Evolutionary conservation across 176 grass and related monocot species (phyloP), one percentile per base, ranked within the genome.

Genomic region (Neostapfia colusana): DNA sequence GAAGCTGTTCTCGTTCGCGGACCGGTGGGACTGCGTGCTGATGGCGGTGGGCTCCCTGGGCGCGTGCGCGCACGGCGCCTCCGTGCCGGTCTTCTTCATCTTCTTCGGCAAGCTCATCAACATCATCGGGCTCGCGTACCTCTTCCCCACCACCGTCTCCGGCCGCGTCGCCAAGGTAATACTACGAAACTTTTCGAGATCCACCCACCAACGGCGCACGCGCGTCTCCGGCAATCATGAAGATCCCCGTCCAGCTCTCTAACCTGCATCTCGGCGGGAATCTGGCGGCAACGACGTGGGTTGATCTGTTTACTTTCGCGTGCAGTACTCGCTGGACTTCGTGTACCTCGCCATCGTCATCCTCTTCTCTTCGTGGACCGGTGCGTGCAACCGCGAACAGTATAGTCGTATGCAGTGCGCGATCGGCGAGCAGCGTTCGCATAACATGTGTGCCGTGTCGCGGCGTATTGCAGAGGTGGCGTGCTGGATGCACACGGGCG

Each of bases 31-130:
- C 87, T 98, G 84, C 72, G 24, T 90, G 39, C 91, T 98, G 6
- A 98, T 98, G 95, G 77, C 87, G 64, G 35, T 92, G 36, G 95
- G 95, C 0, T 92, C 95, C 3, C 78, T 94, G 20, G 95, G 95
- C 59, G 95, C 95, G 9, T 98, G 95, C 81, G 91, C 79, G 23
- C 95, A 98, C 69, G 95, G 95, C 62, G 95, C 95, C 53, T 98
- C 95, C 48, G 95, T 98, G 20, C 95, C 95, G 18, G 89, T 98
- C 85, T 98, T 98, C 91, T 98, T 98, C 89, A 94, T 98, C 65
- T 98, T 92, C 85, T 98, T 98, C 82, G 95, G 95, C 77, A 98
- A 98, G 77, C 95, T 98, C 89, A 98, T 98, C 74, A 98, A 98
- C 82, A 87, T 98, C 82, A 95, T 98, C 84, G 95, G 95, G 36